Conservation (phyloP, 108 stramenopile genomes). For the Schizochytrium sp. region DNA sequence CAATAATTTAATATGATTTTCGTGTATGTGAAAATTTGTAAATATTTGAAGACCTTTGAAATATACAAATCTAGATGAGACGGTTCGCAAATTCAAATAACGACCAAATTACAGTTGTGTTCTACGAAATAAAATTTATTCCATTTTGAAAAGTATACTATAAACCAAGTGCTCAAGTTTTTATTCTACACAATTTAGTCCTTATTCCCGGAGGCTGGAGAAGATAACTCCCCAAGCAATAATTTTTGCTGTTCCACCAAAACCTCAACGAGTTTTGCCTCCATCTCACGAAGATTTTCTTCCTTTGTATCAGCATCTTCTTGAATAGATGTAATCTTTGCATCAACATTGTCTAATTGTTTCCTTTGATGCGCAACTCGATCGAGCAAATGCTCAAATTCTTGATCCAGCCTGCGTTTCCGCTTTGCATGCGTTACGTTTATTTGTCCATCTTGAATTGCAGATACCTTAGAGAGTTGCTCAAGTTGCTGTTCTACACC, state of each 20-base stretch:
- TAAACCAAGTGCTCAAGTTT: too few relatives aligned
- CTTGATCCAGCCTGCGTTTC: constrained; percentile 33
- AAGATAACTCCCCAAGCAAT: neutral
- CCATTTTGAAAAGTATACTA: too few relatives aligned
- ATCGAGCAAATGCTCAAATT: constrained; percentile 50
- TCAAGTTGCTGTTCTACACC: neutral
- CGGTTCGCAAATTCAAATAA: too few relatives aligned
- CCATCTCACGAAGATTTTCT: neutral
- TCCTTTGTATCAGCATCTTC: constrained; percentile 22
- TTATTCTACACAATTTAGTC: too few relatives aligned
- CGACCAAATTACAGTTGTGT: too few relatives aligned
- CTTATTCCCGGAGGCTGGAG: neutral
- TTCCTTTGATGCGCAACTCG: constrained; percentile 24
- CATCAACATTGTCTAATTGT: constrained; percentile 7
- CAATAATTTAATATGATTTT: too few relatives aligned
- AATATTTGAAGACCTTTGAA: too few relatives aligned
- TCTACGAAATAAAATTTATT: too few relatives aligned
- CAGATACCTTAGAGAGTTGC: constrained; percentile 18
- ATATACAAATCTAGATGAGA: too few relatives aligned
- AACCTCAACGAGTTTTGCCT: neutral
- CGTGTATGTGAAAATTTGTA: too few relatives aligned
- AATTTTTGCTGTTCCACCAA: constrained; percentile 49
- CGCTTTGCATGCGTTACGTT: constrained; percentile 58
- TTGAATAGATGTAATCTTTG: neutral
- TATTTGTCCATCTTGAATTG: constrained; percentile 51